Evolutionary conservation across 2,329 filamentous ascomycete genomes (phyloP).

Genomic region (Neurospora sp.): DNA sequence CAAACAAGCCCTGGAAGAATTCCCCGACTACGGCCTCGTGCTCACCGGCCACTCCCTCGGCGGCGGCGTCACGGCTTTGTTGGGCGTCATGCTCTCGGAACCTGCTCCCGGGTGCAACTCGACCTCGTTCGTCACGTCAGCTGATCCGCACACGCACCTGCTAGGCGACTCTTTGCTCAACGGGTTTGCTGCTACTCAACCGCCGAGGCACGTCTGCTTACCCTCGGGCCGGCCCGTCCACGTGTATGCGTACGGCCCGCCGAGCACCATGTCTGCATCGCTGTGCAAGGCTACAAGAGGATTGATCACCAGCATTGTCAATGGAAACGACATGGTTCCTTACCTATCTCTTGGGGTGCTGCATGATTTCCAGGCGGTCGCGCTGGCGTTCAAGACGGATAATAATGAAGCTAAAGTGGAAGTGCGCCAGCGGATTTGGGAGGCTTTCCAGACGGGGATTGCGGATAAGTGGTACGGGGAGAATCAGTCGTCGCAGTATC

Average conservation of each 20-base stretch:
- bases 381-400: slow-evolving; percentile 64
- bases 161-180: slow-evolving; percentile 20
- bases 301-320: slow-evolving; percentile 64
- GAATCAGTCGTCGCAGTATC: slow-evolving; percentile 5
- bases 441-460: slow-evolving; percentile 52
- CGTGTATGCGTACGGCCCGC: slow-evolving; percentile 70
- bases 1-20: slow-evolving; percentile 54
- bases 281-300: slow-evolving; percentile 62
- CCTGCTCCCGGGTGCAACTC: slow-evolving; percentile 34
- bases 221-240: slow-evolving; percentile 63
- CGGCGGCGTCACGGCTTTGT: slow-evolving; percentile 58
- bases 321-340: slow-evolving; percentile 65
- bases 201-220: slow-evolving; percentile 35
- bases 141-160: slow-evolving; percentile 32
- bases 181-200: slow-evolving; percentile 4
- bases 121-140: slow-evolving; percentile 54
- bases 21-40: slow-evolving; percentile 60
- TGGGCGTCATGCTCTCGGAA: slow-evolving; percentile 62
- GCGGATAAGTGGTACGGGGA: slow-evolving; percentile 48
- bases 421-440: slow-evolving; percentile 57
- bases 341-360: slow-evolving; percentile 63
- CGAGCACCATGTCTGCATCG: slow-evolving; percentile 60
- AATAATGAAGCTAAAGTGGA: slow-evolving; percentile 57
- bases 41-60: slow-evolving; percentile 62
- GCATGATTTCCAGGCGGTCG: slow-evolving; percentile 64